Evolutionary conservation across 1,284 basidiomycete species (phyloP), one percentile per base, ranked within the genome.

Genomic region (Puccinia hordei): DNA sequence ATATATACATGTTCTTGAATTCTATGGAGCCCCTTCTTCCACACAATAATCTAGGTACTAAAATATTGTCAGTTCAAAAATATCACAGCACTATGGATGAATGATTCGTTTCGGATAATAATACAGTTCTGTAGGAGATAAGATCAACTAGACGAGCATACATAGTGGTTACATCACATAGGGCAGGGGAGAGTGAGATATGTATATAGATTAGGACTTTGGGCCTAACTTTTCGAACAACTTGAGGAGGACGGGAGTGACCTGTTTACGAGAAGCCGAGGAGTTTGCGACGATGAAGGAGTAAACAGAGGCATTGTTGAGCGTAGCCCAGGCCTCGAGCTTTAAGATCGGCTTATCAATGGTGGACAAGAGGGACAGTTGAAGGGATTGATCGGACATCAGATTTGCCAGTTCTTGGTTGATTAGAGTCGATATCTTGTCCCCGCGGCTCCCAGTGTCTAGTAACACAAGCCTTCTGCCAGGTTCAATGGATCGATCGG

Each of bases 251-350:
- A 72, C 24, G 15, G 77, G 77, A 5, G 77, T 68, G 38, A 79
- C 68, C 59, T 79, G 68, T 79, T 79, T 79, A 19, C 77, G 53
- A 46, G 66, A 49, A 13, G 44, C 51, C 4, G 65, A 44, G 5
- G 51, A 17, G 35, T 72, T 72, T n/a, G 27, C 30, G 22, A 72
- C 44, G 24, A 46, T 41, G 55, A 68, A 79, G 30, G 59, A 35
- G 41, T 33, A 17, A 63, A 72, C 33, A 15, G 55, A 33, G 13
- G 57, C n/a, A 8, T 44, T 9, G 41, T 71, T 27, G 27, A 38
- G 46, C 22, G 59, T 30, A 17, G 55, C 2, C 65, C 65, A 79
- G 15, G 38, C 22, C 15, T 79, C 68, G 13, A 72, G 13, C 24
- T 22, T 15, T 0, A 35, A n/a, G 41, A 38, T 27, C 10, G 68